Conservation (phyloP, 257 asterid species). For the Przewalskia tangutica region DNA sequence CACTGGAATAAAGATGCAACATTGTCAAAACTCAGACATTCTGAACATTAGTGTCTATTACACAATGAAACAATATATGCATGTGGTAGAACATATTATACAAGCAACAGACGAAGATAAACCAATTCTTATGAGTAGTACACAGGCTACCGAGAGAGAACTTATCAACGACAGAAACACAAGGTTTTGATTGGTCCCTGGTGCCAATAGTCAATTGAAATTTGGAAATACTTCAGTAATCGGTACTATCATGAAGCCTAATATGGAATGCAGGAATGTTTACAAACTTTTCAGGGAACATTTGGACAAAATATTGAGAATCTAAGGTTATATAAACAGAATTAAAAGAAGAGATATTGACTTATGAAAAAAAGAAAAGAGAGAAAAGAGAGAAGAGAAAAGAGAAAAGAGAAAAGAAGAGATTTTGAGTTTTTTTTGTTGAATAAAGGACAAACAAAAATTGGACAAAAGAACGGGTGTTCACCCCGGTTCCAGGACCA, state of each 20-base stretch:
- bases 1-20: slow-evolving; percentile 45
- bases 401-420: not conserved
- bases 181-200: no score
- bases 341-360: not conserved
- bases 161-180: not conserved
- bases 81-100: not conserved
- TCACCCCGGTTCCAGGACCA: not conserved
- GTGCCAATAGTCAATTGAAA: not conserved
- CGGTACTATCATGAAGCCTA: not conserved
- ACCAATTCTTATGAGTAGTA: not conserved
- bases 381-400: no score
- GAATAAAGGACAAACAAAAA: not conserved
- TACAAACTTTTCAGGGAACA: not conserved
- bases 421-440: not conserved
- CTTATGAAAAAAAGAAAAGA: not conserved
- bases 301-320: not conserved
- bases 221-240: not conserved
- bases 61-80: not conserved
- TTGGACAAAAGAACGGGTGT: not conserved
- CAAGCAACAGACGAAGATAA: not conserved
- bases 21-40: slow-evolving; percentile 10
- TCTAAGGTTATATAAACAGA: not conserved
- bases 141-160: no score
- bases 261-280: not conserved
- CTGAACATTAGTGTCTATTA: not conserved